Conservation (phyloP, 306 rosid species). For the Carpinus fangiana region DNA sequence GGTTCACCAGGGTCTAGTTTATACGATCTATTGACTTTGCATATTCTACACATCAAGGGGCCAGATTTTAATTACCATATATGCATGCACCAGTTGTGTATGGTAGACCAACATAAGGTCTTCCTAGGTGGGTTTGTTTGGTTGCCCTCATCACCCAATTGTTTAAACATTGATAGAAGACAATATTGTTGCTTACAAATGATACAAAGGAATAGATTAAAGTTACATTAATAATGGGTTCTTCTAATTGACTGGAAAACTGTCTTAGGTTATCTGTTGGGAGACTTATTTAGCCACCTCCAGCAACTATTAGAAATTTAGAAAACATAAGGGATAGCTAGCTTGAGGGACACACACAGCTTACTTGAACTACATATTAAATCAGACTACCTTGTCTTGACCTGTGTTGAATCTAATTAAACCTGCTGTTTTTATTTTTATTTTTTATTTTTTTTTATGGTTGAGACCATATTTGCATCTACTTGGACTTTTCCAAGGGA, state of each 20-base stretch:
- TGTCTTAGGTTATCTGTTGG: conserved; percentile 20
- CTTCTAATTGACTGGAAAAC: not conserved
- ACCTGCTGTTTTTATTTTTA: not conserved
- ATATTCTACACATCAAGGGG: not conserved
- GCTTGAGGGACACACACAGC: conserved; percentile 24
- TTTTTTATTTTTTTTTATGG: conserved; percentile 1
- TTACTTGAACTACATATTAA: conserved; percentile 25
- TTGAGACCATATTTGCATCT: conserved; percentile 24
- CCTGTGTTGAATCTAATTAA: conserved; percentile 24
- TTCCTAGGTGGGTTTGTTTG: not conserved
- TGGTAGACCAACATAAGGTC: not conserved
- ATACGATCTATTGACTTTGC: not conserved
- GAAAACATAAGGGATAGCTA: conserved; percentile 2
- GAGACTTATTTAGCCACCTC: conserved; percentile 12
- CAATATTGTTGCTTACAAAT: conserved; percentile 10
- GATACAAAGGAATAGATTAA: not conserved
- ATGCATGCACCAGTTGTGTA: not conserved
- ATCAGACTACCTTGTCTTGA: conserved; percentile 39
- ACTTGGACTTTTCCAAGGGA: conserved; percentile 47
- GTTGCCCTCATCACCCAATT: not conserved
- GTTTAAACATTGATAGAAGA: conserved; percentile 32
- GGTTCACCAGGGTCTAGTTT: not conserved
- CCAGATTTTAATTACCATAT: not conserved
- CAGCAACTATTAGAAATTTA: not conserved
- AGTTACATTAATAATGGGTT: not conserved